phyloP scores from a whole-genome alignment of 495 filamentous ascomycete genomes.

The Lasiosphaeria ovina region DNA sequence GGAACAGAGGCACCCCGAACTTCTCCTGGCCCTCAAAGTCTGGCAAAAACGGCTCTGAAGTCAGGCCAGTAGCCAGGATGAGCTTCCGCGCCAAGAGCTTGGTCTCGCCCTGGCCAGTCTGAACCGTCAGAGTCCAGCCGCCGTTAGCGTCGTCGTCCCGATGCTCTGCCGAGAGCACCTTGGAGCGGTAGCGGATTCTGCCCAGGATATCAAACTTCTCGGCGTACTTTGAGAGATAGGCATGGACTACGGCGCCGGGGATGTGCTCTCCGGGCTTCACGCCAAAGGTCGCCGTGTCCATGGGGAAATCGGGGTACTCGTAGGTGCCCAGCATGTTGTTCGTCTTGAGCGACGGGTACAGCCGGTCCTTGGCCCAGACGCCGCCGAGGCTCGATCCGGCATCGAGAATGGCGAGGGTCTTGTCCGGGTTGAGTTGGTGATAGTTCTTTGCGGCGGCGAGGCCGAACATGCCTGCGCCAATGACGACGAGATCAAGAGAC shows the following conservation, averaged over 20 bases:
- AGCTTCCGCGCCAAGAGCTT: conserved; percentile 31
- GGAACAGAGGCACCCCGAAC: conserved; percentile 57
- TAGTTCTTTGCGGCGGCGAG: conserved; percentile 43
- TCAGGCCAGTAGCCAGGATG: conserved; percentile 39
- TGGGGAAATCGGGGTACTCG: conserved; percentile 72
- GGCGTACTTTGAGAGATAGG: conserved; percentile 65
- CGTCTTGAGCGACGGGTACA: conserved; percentile 67
- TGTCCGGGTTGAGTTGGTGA: conserved; percentile 39
- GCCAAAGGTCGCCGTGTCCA: conserved; percentile 58
- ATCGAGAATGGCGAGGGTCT: conserved; percentile 40
- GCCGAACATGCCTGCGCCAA: conserved; percentile 46
- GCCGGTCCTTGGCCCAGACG: conserved; percentile 62
- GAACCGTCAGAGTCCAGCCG: conserved; percentile 42
- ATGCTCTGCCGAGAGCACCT: conserved; percentile 54
- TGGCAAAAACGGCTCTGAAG: conserved; percentile 40
- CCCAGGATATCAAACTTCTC: conserved; percentile 55
- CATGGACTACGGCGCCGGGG: conserved; percentile 60
- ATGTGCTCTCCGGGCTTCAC: conserved; percentile 66
- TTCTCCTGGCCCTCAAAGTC: conserved; percentile 35
- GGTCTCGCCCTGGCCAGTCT: conserved; percentile 11
- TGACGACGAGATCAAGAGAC: conserved; percentile 42
- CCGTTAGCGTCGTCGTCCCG: conserved; percentile 28
- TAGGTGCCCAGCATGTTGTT: conserved; percentile 62
- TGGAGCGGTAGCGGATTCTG: conserved; percentile 52
- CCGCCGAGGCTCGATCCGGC: conserved; percentile 56